These are phyloP conservation scores for Plasmodium knowlesi DNA, from an alignment of 169 alveolate species.

Conservation along the genomic window DNA sequence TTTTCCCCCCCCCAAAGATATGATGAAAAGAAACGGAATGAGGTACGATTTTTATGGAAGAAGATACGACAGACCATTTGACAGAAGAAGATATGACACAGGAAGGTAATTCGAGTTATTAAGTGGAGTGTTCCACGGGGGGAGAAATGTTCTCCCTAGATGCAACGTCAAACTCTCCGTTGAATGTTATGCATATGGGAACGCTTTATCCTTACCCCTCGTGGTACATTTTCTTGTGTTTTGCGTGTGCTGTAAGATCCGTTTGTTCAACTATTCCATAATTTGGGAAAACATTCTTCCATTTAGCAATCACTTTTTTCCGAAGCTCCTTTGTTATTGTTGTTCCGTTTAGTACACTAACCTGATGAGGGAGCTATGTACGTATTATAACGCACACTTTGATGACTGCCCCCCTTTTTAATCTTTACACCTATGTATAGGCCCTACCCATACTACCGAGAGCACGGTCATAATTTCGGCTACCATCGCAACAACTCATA, in stretches of 20 bases:
- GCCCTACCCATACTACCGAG: conserved; percentile 42
- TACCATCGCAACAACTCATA: conserved; percentile 18
- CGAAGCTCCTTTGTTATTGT: neutral
- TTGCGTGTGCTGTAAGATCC: neutral
- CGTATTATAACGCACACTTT: neutral
- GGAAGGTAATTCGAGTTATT: conserved; percentile 65
- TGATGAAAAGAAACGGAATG: conserved; percentile 43
- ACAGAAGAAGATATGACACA: conserved; percentile 52
- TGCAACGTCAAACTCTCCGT: neutral
- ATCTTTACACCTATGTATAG: neutral
- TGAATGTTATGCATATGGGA: neutral
- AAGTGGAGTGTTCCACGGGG: neutral
- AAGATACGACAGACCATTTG: conserved; percentile 63
- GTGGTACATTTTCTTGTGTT: neutral
- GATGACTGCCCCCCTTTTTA: neutral
- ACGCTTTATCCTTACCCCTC: neutral
- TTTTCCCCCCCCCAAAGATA: neutral
- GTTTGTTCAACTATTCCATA: neutral
- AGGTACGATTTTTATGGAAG: conserved; percentile 50
- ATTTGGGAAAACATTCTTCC: neutral
- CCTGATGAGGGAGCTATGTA: neutral
- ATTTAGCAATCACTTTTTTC: neutral
- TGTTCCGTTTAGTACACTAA: neutral
- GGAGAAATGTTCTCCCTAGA: neutral
- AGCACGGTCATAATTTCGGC: conserved; percentile 15